Percentiles rank a stretch among this genome's conserved stretches.
Conservation (phyloP, 1,284 basidiomycete species). For the Golubevia pallescens region DNA sequence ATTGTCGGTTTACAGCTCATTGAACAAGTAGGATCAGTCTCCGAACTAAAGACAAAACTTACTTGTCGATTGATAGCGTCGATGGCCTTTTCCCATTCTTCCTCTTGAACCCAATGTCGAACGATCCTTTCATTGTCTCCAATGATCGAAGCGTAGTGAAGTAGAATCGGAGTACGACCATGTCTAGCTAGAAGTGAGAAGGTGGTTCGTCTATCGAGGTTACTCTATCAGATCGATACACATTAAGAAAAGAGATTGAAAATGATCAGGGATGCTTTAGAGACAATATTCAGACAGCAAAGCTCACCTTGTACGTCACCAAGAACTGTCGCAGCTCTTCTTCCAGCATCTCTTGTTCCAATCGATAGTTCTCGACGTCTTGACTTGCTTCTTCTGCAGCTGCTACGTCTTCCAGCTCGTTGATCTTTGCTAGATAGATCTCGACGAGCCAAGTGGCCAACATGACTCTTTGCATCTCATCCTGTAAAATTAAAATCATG, state of each 20-base stretch:
- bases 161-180: conserved; percentile 87
- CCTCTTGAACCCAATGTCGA: conserved; percentile 90
- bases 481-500: conserved; percentile 67
- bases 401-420: conserved; percentile 85
- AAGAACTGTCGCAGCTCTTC: conserved; percentile 92
- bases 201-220: conserved; percentile 81
- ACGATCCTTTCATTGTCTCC: conserved; percentile 84
- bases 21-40: too few relatives aligned
- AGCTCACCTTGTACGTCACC: conserved; percentile 80
- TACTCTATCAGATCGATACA: too few relatives aligned
- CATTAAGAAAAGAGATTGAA: conserved; percentile 13
- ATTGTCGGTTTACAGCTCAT: too few relatives aligned
- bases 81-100: conserved; percentile 89
- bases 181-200: conserved; percentile 93
- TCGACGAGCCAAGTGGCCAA: conserved; percentile 98
- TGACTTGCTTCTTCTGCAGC: conserved; percentile 79
- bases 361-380: conserved; percentile 82
- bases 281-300: neutral
- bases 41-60: too few relatives aligned
- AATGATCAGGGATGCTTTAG: neutral
- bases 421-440: conserved; percentile 94
- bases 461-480: conserved; percentile 93
- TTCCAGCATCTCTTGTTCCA: conserved; percentile 82
- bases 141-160: conserved; percentile 83
- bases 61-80: conserved; percentile 86